Percentiles rank a stretch among this genome's conserved stretches.
These are phyloP conservation scores for Boletus sp. DNA, from an alignment of 768 basidiomycete species.

Conservation along the genomic window DNA sequence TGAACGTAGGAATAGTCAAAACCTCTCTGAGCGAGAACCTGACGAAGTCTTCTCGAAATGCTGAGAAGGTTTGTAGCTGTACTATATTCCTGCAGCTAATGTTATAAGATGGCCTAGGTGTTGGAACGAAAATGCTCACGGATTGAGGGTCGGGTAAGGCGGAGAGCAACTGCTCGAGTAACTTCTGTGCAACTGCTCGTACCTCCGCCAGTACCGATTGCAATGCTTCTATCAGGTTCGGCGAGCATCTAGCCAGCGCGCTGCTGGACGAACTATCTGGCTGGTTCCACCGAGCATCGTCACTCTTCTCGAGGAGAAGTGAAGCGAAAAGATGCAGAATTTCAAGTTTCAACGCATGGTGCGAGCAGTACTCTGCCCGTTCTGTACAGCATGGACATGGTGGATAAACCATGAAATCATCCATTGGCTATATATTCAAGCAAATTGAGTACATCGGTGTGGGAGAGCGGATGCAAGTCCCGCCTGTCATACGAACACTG, in stretches of 20 bases:
- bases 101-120: background rate
- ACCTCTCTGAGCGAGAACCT: conserved; percentile 34
- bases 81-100: conserved; percentile 31
- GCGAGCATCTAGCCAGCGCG: conserved; percentile 6
- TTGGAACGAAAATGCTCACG: conserved; percentile 25
- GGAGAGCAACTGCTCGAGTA: conserved; percentile 23
- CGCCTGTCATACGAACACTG: conserved; percentile 23
- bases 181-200: conserved; percentile 11
- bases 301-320: conserved; percentile 37
- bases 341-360: conserved; percentile 40
- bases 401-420: conserved; percentile 46
- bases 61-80: conserved; percentile 38
- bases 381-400: conserved; percentile 30
- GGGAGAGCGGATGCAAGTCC: conserved; percentile 13
- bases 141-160: background rate
- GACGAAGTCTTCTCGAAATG: conserved; percentile 44
- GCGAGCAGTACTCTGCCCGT: conserved; percentile 21
- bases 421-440: conserved; percentile 45
- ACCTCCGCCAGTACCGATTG: conserved; percentile 24
- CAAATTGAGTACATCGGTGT: conserved; percentile 20
- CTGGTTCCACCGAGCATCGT: conserved; percentile 8
- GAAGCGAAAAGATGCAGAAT: conserved; percentile 42
- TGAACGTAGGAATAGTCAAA: conserved; percentile 70
- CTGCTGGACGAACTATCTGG: background rate
- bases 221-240: conserved; percentile 18